Conservation (phyloP, 192 early-diverging fungal species). For the Entomortierella chlamydospora region DNA sequence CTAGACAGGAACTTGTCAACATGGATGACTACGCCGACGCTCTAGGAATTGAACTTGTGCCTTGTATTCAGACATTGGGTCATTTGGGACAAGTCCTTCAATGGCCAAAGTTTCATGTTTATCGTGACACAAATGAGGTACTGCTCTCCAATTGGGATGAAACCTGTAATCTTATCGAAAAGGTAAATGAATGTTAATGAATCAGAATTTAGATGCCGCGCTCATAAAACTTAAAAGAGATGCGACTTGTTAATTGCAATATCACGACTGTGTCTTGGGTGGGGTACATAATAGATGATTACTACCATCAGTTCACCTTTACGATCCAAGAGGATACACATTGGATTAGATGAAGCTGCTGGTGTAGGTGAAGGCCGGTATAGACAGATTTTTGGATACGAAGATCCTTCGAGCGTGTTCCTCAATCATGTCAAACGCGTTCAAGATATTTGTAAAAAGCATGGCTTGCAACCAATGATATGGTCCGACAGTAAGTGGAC, state of each 20-base stretch:
- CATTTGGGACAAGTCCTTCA: slow-evolving; percentile 91
- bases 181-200: slow-evolving; percentile 31
- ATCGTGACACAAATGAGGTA: slow-evolving; percentile 88
- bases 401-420: slow-evolving; percentile 81
- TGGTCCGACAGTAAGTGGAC: slow-evolving; percentile 90
- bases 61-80: slow-evolving; percentile 92
- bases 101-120: slow-evolving; percentile 83
- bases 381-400: slow-evolving; percentile 76
- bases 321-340: slow-evolving; percentile 82
- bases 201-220: no score
- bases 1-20: slow-evolving; percentile 73
- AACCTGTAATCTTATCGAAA: slow-evolving; percentile 84
- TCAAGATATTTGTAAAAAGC: slow-evolving; percentile 71
- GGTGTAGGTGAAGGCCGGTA: slow-evolving; percentile 90
- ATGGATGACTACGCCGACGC: slow-evolving; percentile 85
- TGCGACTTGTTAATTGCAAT: no score
- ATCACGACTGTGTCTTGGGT: no score
- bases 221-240: no score
- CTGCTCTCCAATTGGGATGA: slow-evolving; percentile 76
- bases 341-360: slow-evolving; percentile 92
- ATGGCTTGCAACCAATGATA: slow-evolving; percentile 79
- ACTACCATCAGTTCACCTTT: slow-evolving; percentile 72
- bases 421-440: slow-evolving; percentile 80
- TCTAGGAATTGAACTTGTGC: slow-evolving; percentile 85
- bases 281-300: slow-evolving; percentile 73